These are phyloP conservation scores for Ophiostoma sp. DNA, from an alignment of 2,329 filamentous ascomycete species.

Conservation along the genomic window DNA sequence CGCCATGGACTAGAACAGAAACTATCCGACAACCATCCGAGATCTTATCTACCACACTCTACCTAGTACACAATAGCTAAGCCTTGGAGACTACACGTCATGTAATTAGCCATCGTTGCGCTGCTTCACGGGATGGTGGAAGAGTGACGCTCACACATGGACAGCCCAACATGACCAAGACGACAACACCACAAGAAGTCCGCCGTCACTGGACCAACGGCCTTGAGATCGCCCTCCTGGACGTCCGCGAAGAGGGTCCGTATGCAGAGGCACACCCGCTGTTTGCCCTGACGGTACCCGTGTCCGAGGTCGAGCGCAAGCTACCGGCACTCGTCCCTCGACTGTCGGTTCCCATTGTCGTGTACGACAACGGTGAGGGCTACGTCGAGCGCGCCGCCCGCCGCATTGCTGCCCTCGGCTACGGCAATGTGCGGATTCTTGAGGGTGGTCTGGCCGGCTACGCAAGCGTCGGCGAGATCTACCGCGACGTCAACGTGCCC, in stretches of 20 bases:
- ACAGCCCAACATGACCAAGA: neutral
- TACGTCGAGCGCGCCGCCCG: constrained; percentile 15
- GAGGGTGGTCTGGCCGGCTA: constrained; percentile 18
- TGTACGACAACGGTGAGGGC: constrained; percentile 20
- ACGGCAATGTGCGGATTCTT: constrained; percentile 2
- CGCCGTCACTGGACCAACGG: constrained; percentile 16
- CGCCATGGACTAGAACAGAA: constrained; percentile 7
- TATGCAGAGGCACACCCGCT: constrained; percentile 19
- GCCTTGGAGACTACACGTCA: neutral
- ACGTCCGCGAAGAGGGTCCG: constrained; percentile 21
- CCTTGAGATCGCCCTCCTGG: constrained; percentile 20
- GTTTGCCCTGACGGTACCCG: constrained; percentile 20
- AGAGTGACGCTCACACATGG: neutral
- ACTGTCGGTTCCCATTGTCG: constrained; percentile 10
- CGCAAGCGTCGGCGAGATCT: constrained; percentile 16
- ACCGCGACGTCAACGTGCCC: constrained; percentile 21
- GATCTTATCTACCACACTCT: neutral
- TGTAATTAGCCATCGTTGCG: neutral
- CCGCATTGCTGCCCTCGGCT: constrained; percentile 16
- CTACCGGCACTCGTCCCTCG: constrained; percentile 18
- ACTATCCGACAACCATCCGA: constrained; percentile 17
- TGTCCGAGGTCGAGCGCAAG: constrained; percentile 14
- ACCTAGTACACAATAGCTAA: neutral
- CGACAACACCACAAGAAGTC: constrained; percentile 12
- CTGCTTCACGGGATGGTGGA: neutral